Conservation (phyloP, 2,329 filamentous ascomycete genomes). For the Talaromyces verruculosus region DNA sequence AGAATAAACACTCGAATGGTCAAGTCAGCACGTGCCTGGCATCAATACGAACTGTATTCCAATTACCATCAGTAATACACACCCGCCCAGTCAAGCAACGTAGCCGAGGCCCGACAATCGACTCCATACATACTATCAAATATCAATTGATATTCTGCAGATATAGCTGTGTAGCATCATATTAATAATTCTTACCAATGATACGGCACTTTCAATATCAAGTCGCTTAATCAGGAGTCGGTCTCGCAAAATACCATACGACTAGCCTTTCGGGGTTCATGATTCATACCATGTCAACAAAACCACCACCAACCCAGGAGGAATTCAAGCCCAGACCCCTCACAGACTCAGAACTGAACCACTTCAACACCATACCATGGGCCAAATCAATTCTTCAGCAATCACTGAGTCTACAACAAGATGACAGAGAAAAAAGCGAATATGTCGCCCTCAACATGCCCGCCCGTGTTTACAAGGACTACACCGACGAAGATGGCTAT, state of each 20-base stretch:
- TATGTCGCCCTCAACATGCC: constrained; percentile 43
- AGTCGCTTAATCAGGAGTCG: not conserved
- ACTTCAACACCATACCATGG: constrained; percentile 28
- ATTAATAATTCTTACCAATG: too few relatives aligned
- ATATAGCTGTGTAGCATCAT: too few relatives aligned
- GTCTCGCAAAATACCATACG: not conserved
- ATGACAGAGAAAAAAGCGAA: not conserved
- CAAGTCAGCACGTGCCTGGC: not conserved
- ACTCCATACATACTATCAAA: too few relatives aligned
- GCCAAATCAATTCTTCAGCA: constrained; percentile 11
- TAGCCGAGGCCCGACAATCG: not conserved
- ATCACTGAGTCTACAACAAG: not conserved
- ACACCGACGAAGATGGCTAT: constrained; percentile 46
- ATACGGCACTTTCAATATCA: not conserved
- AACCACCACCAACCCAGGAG: not conserved
- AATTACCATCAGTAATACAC: not conserved
- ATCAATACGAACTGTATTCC: not conserved
- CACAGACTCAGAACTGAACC: constrained; percentile 17
- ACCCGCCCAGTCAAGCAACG: not conserved
- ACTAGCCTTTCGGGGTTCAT: not conserved
- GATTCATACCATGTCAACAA: not conserved
- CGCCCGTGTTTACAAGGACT: constrained; percentile 41
- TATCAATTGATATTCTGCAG: too few relatives aligned
- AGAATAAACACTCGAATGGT: not conserved
- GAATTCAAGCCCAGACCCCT: constrained; percentile 6